These are phyloP conservation scores for Sordariomycetes sp. DNA, from an alignment of 2,329 filamentous ascomycete genomes.

Conservation along the genomic window DNA sequence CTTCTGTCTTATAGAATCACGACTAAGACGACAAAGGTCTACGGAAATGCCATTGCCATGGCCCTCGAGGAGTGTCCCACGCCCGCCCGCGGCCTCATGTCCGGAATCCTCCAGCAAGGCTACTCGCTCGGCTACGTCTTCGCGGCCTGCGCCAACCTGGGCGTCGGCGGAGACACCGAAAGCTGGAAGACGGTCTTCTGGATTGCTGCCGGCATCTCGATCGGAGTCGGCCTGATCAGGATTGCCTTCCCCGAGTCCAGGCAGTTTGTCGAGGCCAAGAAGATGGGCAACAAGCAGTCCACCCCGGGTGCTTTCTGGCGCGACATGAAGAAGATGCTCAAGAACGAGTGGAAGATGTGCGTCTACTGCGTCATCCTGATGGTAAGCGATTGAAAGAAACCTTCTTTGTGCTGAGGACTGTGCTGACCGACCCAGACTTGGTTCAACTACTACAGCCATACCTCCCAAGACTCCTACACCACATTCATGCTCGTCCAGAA, in stretches of 20 bases:
- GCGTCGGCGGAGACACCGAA: slow-evolving; percentile 53
- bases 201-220: slow-evolving; percentile 59
- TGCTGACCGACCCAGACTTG: too few relatives aligned
- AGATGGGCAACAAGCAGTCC: slow-evolving; percentile 38
- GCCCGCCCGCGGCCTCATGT: slow-evolving; percentile 70
- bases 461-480: slow-evolving; percentile 72
- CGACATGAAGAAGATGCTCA: slow-evolving; percentile 60
- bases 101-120: slow-evolving; percentile 73
- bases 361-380: slow-evolving; percentile 71
- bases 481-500: slow-evolving; percentile 72
- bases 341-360: slow-evolving; percentile 65
- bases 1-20: too few relatives aligned
- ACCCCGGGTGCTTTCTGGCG: slow-evolving; percentile 50
- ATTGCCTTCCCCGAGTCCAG: slow-evolving; percentile 64
- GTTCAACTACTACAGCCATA: slow-evolving; percentile 70
- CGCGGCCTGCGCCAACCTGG: slow-evolving; percentile 66
- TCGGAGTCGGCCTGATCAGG: slow-evolving; percentile 58
- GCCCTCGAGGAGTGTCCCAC: slow-evolving; percentile 63
- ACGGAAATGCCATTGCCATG: slow-evolving; percentile 72
- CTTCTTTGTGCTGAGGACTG: too few relatives aligned
- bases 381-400: too few relatives aligned
- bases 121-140: slow-evolving; percentile 75
- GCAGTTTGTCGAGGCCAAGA: slow-evolving; percentile 65
- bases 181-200: slow-evolving; percentile 72
- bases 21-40: too few relatives aligned